These are phyloP conservation scores for Skeletonema potamos DNA, from an alignment of 108 stramenopile genomes.

Conservation along the genomic window DNA sequence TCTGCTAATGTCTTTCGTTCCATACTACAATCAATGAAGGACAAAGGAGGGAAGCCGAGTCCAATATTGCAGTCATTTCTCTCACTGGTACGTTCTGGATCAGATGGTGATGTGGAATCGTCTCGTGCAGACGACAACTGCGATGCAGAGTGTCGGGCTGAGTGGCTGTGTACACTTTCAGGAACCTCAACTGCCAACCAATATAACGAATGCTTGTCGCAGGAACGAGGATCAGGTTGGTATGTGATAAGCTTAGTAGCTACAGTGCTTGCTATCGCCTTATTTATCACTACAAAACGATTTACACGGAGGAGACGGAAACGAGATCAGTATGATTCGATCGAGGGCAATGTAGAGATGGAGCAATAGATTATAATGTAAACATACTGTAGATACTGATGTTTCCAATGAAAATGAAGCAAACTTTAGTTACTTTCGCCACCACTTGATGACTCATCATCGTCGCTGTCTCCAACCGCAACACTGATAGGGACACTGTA, in stretches of 20 bases:
- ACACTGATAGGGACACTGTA: slow-evolving; percentile 87
- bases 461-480: slow-evolving; percentile 65
- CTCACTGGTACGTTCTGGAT: slow-evolving; percentile 19
- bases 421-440: slow-evolving; percentile 45
- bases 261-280: slow-evolving; percentile 2
- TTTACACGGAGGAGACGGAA: slow-evolving; percentile 7
- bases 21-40: slow-evolving; percentile 38
- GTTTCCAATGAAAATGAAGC: not conserved
- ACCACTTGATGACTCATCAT: slow-evolving; percentile 55
- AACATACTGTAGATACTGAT: not conserved
- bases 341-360: not conserved
- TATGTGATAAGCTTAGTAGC: not conserved
- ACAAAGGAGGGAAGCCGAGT: slow-evolving; percentile 17
- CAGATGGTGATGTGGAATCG: slow-evolving; percentile 1
- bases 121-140: slow-evolving; percentile 20
- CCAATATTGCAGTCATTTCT: slow-evolving; percentile 18
- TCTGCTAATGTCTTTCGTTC: slow-evolving; percentile 26
- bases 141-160: slow-evolving; percentile 27
- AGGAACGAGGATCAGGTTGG: not conserved
- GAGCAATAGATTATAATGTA: not conserved
- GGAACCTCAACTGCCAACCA: slow-evolving; percentile 19
- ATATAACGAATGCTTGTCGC: slow-evolving; percentile 26
- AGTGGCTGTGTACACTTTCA: slow-evolving; percentile 35
- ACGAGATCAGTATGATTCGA: slow-evolving; percentile 16
- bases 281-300: not conserved